Conservation (phyloP, 352 stramenopile species). For the Globisporangium parvum region DNA sequence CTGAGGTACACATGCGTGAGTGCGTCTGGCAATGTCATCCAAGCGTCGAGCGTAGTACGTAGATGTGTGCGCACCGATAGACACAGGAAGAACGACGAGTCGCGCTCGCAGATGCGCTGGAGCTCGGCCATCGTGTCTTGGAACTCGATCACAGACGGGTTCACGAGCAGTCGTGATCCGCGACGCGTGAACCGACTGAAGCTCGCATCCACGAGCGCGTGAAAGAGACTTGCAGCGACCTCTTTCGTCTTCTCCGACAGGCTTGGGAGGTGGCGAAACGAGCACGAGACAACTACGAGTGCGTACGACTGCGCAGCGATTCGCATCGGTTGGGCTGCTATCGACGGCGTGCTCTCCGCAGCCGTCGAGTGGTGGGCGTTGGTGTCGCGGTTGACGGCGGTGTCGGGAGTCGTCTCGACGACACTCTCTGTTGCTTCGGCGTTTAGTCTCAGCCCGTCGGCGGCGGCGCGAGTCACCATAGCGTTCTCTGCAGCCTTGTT, state of each 20-base stretch:
- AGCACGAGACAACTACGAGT: slow-evolving; percentile 47
- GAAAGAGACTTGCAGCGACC: slow-evolving; percentile 41
- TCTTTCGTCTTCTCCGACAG: slow-evolving; percentile 55
- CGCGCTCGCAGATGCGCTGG: slow-evolving; percentile 21
- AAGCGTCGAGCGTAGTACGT: not conserved
- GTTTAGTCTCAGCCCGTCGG: too few species aligned
- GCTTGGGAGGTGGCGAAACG: slow-evolving; percentile 46
- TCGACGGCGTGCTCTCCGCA: too few species aligned
- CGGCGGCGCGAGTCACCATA: too few species aligned
- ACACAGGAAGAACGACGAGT: slow-evolving; percentile 62
- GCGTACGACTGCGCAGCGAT: slow-evolving; percentile 21
- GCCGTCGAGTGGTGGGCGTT: too few species aligned
- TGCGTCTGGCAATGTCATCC: not conserved
- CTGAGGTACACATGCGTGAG: slow-evolving; percentile 16
- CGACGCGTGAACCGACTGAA: slow-evolving; percentile 44
- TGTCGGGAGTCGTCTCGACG: too few species aligned
- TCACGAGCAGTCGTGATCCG: slow-evolving; percentile 58
- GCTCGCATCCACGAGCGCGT: slow-evolving; percentile 41
- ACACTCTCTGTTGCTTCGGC: too few species aligned
- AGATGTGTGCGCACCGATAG: slow-evolving; percentile 31
- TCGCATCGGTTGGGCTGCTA: too few species aligned
- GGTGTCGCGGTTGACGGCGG: too few species aligned
- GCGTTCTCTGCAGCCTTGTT: too few species aligned
- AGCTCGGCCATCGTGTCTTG: slow-evolving; percentile 71
- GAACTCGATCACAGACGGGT: slow-evolving; percentile 81